Evolutionary conservation across 2,329 filamentous ascomycete species (phyloP), one percentile per base, ranked within the genome.

Genomic region (Colletotrichum sp.): DNA sequence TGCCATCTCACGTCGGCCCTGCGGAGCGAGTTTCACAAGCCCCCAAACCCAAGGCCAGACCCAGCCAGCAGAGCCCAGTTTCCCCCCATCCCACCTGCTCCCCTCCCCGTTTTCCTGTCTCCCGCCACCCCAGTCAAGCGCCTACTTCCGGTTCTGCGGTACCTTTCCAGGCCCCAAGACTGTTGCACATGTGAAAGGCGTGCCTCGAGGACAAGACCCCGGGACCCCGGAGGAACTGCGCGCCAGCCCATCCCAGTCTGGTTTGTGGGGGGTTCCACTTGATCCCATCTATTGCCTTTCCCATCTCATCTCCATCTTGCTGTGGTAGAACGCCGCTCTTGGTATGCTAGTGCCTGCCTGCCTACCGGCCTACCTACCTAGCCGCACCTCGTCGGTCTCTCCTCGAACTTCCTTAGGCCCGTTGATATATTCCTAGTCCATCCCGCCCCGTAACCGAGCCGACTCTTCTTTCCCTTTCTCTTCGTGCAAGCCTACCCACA

Each of bases 11-110:
- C 72, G 65, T 81, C 82, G 81, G 82, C 72, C 81, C 78, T 83
- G 80, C 82, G 81, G 82, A 84, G 79, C 57, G 66, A 77, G 57
- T 77, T 76, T 79, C 78, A 75, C 80, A 80, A 77, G 80, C 78
- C 78, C 79, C 72, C 76, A 55, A 65, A 28, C 39, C 34, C 67
- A 55, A 71, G 36, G 28, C 59, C 60, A 65, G 30, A 61, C 59
- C 68, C 28, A 27, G 57, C 19, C 68, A 66, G 36, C 63, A 34
- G 34, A 68, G 61, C 48, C 65, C 65, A 57, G 30, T 30, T 19
- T 22, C 63, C 44, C 52, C 60, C 70, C 32, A 30, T 39, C 28
- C 68, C 61, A 44, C 30, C 63, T 55, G 22, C 8, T 28, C 52
- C 48, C 25, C 60, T 52, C 52, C 11, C 36, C 63, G 34, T 60